Evolutionary conservation across 192 early-diverging fungal species (phyloP).

Genomic region (Coemansia sp.): DNA sequence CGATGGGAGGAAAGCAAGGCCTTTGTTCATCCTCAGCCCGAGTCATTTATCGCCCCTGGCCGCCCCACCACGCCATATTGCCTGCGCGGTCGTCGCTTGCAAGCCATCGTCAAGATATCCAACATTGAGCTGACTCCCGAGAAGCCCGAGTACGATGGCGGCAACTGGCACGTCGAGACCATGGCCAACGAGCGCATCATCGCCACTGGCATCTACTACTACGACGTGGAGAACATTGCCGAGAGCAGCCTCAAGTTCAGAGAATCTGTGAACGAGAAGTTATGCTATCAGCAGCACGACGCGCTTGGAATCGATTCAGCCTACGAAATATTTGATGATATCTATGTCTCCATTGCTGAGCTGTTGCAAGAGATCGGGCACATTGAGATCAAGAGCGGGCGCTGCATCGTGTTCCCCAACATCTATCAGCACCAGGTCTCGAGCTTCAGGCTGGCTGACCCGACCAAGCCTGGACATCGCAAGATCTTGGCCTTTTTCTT

Average conservation of each 20-base stretch:
- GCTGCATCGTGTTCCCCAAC: slow-evolving; percentile 75
- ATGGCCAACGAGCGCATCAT: too few species aligned
- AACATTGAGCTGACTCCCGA: slow-evolving; percentile 69
- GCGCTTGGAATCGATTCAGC: slow-evolving; percentile 4
- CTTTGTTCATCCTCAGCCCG: slow-evolving; percentile 35
- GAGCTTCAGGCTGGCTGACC: slow-evolving; percentile 63
- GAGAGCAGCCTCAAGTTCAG: slow-evolving; percentile 63
- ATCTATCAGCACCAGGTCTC: slow-evolving; percentile 68
- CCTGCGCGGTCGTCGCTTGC: slow-evolving; percentile 43
- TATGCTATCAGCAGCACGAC: neutral
- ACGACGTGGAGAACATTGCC: slow-evolving; percentile 69
- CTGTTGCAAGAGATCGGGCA: slow-evolving; percentile 50
- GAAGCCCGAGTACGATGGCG: slow-evolving; percentile 58
- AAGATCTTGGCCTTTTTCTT: slow-evolving; percentile 74
- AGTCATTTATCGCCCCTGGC: slow-evolving; percentile 35
- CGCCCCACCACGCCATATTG: slow-evolving; percentile 19
- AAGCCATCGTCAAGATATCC: slow-evolving; percentile 74
- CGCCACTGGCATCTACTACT: slow-evolving; percentile 76
- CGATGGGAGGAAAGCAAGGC: slow-evolving; percentile 10
- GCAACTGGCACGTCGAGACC: slow-evolving; percentile 73
- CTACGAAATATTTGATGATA: slow-evolving; percentile 42
- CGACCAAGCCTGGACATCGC: slow-evolving; percentile 63
- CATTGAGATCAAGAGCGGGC: slow-evolving; percentile 56
- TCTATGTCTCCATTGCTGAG: neutral
- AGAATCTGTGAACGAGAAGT: slow-evolving; percentile 1